Conservation (phyloP, 805 yeast species). For the Nakazawaea sp. region DNA sequence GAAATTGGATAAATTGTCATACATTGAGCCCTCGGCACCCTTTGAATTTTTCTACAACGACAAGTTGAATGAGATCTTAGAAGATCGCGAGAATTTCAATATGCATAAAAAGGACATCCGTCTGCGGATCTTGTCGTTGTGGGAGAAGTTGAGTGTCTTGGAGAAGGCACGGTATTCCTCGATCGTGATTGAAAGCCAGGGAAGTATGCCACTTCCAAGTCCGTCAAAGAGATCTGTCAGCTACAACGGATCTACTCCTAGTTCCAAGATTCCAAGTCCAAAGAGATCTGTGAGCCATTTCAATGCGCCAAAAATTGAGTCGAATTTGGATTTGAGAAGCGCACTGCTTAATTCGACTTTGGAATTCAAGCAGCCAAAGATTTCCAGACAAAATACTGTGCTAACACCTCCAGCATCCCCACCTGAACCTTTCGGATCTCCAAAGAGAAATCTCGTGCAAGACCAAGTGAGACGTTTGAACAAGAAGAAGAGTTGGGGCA, state of each 20-base stretch:
- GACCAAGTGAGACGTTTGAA: conserved; percentile 3
- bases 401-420: conserved; percentile 9
- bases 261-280: conserved; percentile 5
- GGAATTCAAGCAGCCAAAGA: background rate
- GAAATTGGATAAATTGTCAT: conserved; percentile 1
- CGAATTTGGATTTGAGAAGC: background rate
- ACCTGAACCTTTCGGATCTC: background rate
- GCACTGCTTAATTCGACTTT: too few relatives aligned
- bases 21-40: conserved; percentile 6
- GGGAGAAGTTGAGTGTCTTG: conserved; percentile 10
- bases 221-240: conserved; percentile 8
- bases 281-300: conserved; percentile 2
- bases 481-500: conserved; percentile 11
- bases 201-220: background rate
- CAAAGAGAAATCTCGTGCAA: background rate
- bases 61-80: conserved; percentile 4
- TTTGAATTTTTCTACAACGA: conserved; percentile 11
- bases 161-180: conserved; percentile 10
- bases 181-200: conserved; percentile 2
- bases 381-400: background rate
- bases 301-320: background rate
- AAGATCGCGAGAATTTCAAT: conserved; percentile 3
- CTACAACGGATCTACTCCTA: conserved; percentile 1
- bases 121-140: background rate
- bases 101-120: conserved; percentile 6